Base-by-base conservation (phyloP, 139 green algal genomes). In the Tetratostichococcus sp. region DNA sequence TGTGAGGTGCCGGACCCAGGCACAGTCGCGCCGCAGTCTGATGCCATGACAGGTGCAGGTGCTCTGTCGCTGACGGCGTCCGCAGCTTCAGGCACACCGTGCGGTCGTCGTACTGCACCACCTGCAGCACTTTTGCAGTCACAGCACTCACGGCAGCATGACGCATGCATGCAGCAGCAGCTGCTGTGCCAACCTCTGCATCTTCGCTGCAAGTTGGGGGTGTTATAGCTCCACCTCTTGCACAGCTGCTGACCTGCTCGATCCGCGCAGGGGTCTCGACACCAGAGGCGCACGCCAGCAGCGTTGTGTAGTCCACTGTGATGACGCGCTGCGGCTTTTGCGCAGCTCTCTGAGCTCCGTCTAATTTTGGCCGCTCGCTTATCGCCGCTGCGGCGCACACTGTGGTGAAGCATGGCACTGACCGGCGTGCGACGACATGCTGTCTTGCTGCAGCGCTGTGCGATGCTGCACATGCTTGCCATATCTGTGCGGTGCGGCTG, bases 1-100 rank as follows among this genome's bases (percentile, higher is more conserved):
- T 43, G 14, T 70, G 34, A 11, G 83, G 79, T 2, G 43, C 69
- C 4, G 73, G 70, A 17, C 77, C 76, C 32, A 88, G 68, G 26
- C 76, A 72, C 72, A 74, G 85, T 69, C 73, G 80, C 71, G 25
- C 79, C 88, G 28, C 83, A 14, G 68, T 62, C 17, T 88, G 83
- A 77, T 97, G 86, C 90, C 90, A 96, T 57, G 75, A 86, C 4
- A 97, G 72, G 43, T 90, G 85, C 78, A 97, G 78, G 50, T 62
- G 14, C 19, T 62, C 50, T 2, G 4, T 4, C 14, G 50, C 14
- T 2, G 14, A 5, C 2, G 50, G 17, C 50, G 50, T 62, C 50
- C 50, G 50, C 50, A 62, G 19, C 50, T 62, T 62, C 11, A 62
- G 11, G 50, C 50, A n/a, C 14, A 62, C 50, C 50, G 50, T 26